phyloP scores from a whole-genome alignment of 2,329 filamentous ascomycete genomes.

The Clarireedia hainanense region DNA sequence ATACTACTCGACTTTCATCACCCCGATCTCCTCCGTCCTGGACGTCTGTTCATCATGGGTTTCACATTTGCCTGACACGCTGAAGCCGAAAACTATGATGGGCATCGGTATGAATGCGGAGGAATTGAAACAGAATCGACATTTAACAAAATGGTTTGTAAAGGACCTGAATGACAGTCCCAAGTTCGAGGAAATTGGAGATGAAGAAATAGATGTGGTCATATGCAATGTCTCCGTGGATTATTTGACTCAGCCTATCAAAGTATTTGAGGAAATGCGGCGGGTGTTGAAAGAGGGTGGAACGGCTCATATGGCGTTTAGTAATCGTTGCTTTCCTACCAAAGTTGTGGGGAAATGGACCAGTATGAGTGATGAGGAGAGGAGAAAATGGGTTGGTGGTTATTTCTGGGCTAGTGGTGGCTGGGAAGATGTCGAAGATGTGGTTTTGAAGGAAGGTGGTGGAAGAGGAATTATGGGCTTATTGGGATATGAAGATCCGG shows the following conservation, averaged over 20 bases:
- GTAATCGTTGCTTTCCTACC: constrained; percentile 45
- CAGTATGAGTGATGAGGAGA: constrained; percentile 35
- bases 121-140: constrained; percentile 36
- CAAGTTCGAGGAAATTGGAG: constrained; percentile 15
- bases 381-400: constrained; percentile 42
- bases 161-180: constrained; percentile 38
- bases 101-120: constrained; percentile 41
- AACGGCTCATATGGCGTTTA: constrained; percentile 41
- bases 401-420: constrained; percentile 39
- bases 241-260: constrained; percentile 40
- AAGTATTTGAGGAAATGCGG: constrained; percentile 36
- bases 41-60: constrained; percentile 46
- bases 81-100: constrained; percentile 29
- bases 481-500: constrained; percentile 29
- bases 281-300: constrained; percentile 35
- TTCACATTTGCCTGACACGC: constrained; percentile 27
- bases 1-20: constrained; percentile 40
- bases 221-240: constrained; percentile 45
- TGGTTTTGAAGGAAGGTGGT: constrained; percentile 39
- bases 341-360: constrained; percentile 44
- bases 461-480: constrained; percentile 10
- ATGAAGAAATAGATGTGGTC: constrained; percentile 33
- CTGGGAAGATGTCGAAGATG: constrained; percentile 44
- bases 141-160: constrained; percentile 29
- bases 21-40: constrained; percentile 34